phyloP scores from a whole-genome alignment of 305 asterid species.

The Plantago rigida region DNA sequence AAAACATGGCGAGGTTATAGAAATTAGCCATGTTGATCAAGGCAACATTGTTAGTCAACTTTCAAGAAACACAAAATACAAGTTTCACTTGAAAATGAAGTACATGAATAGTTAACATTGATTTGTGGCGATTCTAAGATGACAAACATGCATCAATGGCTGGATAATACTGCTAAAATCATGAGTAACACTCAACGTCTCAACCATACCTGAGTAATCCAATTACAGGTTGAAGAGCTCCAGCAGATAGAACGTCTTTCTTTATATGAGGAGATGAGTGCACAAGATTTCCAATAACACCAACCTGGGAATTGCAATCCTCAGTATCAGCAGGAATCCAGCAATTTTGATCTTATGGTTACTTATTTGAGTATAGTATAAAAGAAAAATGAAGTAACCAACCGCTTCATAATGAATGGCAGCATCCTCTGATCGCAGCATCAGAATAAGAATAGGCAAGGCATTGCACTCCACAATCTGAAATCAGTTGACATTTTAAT shows the following conservation, averaged over 20 bases:
- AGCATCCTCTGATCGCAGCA: constrained; percentile 90
- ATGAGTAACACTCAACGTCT: not conserved
- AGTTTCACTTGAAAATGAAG: not conserved
- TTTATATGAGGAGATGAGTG: constrained; percentile 95
- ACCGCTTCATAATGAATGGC: constrained; percentile 99
- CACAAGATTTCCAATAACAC: constrained; percentile 93
- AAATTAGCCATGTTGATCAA: too few relatives aligned
- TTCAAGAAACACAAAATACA: too few relatives aligned
- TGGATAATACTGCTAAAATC: not conserved
- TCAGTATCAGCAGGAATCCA: constrained; percentile 11
- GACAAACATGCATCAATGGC: too few relatives aligned
- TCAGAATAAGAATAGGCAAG: constrained; percentile 81
- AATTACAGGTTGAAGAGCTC: constrained; percentile 97
- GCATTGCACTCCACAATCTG: constrained; percentile 98
- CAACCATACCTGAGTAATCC: constrained; percentile 78
- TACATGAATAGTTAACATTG: not conserved
- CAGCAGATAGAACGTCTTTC: constrained; percentile 91
- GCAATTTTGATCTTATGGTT: too few relatives aligned
- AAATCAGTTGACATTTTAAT: constrained; percentile 24
- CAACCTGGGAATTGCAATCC: constrained; percentile 38
- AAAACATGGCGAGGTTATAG: too few relatives aligned
- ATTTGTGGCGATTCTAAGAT: too few relatives aligned
- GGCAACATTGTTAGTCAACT: too few relatives aligned
- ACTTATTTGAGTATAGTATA: not conserved
- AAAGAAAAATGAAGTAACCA: constrained; percentile 22